phyloP scores from a whole-genome alignment of 2,329 filamentous ascomycete genomes.

The Aspergillus sp. region DNA sequence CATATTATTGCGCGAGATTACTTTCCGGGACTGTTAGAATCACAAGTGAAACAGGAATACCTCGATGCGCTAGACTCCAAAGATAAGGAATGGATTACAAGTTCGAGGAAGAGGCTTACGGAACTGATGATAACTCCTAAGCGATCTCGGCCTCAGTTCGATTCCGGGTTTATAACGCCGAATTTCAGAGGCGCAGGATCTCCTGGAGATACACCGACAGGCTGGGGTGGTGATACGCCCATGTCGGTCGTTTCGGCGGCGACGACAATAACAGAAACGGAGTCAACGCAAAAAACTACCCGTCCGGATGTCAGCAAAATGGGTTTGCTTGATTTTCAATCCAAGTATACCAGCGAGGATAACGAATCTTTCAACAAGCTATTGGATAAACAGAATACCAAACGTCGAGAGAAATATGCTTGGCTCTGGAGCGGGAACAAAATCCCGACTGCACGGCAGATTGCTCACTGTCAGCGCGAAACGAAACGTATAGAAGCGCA shows the following conservation, averaged over 20 bases:
- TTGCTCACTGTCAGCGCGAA: slow-evolving; percentile 53
- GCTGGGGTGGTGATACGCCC: slow-evolving; percentile 73
- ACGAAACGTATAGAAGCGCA: slow-evolving; percentile 71
- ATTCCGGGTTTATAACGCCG: slow-evolving; percentile 56
- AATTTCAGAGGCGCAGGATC: slow-evolving; percentile 28
- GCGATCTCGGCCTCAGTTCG: slow-evolving; percentile 37
- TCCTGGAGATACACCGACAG: slow-evolving; percentile 33
- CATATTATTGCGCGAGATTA: slow-evolving; percentile 96
- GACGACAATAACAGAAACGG: slow-evolving; percentile 33
- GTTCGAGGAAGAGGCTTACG: slow-evolving; percentile 68
- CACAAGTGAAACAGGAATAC: slow-evolving; percentile 86
- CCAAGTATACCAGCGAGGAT: slow-evolving; percentile 94
- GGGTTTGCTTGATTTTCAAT: slow-evolving; percentile 81
- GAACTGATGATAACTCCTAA: slow-evolving; percentile 78
- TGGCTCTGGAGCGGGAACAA: slow-evolving; percentile 92
- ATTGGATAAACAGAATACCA: slow-evolving; percentile 85
- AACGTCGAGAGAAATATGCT: slow-evolving; percentile 77
- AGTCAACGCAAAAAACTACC: slow-evolving; percentile 39
- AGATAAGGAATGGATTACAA: slow-evolving; percentile 81
- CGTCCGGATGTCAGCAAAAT: slow-evolving; percentile 68
- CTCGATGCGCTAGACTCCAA: slow-evolving; percentile 86
- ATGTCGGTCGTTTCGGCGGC: slow-evolving; percentile 49
- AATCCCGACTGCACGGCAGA: slow-evolving; percentile 63
- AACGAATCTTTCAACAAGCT: slow-evolving; percentile 96
- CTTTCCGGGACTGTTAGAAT: slow-evolving; percentile 87